Percentiles rank a stretch among this genome's conserved stretches.
Evolutionary conservation across 2,329 filamentous ascomycete species (phyloP).

Genomic region (Aspergillus ruber): DNA sequence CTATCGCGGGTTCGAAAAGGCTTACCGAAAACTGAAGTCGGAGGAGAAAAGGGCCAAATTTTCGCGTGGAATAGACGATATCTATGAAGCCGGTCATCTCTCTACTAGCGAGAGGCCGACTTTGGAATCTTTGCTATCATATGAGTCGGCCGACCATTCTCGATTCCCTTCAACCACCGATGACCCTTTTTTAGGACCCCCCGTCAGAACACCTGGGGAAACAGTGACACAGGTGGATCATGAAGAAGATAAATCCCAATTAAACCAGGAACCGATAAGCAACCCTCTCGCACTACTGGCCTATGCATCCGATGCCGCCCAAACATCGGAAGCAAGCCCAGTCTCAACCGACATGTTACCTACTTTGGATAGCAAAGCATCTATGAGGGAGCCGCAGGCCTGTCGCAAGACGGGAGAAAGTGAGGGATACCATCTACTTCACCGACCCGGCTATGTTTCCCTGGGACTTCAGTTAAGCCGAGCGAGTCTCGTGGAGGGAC

Average conservation of each 20-base stretch:
- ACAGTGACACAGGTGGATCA: too few relatives aligned
- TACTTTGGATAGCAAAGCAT: too few relatives aligned
- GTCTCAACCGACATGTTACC: background rate
- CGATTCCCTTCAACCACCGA: too few relatives aligned
- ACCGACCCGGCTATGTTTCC: conserved; percentile 17
- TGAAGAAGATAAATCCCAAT: background rate
- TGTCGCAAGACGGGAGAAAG: too few relatives aligned
- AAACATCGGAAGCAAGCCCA: conserved; percentile 6
- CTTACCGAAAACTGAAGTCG: conserved; percentile 18
- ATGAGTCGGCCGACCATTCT: too few relatives aligned
- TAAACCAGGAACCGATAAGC: conserved; percentile 15
- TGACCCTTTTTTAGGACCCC: too few relatives aligned
- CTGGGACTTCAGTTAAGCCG: conserved; percentile 16
- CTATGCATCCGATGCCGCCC: conserved; percentile 18
- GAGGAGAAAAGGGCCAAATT: conserved; percentile 16
- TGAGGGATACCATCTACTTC: conserved; percentile 5
- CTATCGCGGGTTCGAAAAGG: conserved; percentile 24
- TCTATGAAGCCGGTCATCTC: too few relatives aligned
- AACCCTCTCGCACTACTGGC: conserved; percentile 23
- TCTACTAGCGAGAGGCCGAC: too few relatives aligned
- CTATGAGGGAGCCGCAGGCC: too few relatives aligned
- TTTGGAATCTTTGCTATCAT: too few relatives aligned
- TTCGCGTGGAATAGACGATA: background rate
- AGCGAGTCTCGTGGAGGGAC: conserved; percentile 13
- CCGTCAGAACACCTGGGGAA: too few relatives aligned